Evolutionary conservation across 345 rosid species (phyloP).

Genomic region (Rhizophora apiculata): DNA sequence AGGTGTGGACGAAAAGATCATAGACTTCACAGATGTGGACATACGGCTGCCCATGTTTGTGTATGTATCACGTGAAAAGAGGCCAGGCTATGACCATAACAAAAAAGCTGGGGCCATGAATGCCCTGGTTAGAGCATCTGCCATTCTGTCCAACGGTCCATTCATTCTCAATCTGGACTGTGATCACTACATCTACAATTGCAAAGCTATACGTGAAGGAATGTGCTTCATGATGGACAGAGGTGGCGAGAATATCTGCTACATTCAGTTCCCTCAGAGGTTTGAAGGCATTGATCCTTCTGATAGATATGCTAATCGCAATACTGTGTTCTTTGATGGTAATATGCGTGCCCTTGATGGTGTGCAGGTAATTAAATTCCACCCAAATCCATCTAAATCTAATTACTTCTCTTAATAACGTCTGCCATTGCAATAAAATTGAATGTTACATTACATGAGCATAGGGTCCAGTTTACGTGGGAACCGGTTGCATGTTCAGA

Average conservation of each 20-base stretch:
- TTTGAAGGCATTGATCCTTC: slow-evolving; percentile 98
- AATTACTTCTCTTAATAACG: background rate
- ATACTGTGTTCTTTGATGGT: slow-evolving; percentile 94
- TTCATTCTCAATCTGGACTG: slow-evolving; percentile 93
- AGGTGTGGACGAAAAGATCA: slow-evolving; percentile 56
- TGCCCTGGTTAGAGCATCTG: slow-evolving; percentile 78
- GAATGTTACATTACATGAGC: background rate
- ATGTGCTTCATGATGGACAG: slow-evolving; percentile 98
- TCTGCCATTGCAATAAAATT: background rate
- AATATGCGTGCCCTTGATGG: slow-evolving; percentile 98
- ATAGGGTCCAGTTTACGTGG: slow-evolving; percentile 92
- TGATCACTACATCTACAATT: slow-evolving; percentile 91
- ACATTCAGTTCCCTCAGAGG: slow-evolving; percentile 93
- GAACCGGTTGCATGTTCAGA: slow-evolving; percentile 91
- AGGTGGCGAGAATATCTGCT: slow-evolving; percentile 86
- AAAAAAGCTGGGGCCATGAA: slow-evolving; percentile 99
- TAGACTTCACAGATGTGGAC: slow-evolving; percentile 72
- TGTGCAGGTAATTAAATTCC: slow-evolving; percentile 52
- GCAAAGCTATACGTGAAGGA: slow-evolving; percentile 87
- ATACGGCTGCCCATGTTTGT: slow-evolving; percentile 89
- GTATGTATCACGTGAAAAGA: slow-evolving; percentile 83
- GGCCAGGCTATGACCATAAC: slow-evolving; percentile 93
- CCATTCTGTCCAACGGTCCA: slow-evolving; percentile 86
- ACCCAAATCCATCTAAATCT: background rate
- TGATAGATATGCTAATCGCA: slow-evolving; percentile 89